phyloP scores from a whole-genome alignment of 768 basidiomycete genomes.

The Macrolepiota dolichaula region DNA sequence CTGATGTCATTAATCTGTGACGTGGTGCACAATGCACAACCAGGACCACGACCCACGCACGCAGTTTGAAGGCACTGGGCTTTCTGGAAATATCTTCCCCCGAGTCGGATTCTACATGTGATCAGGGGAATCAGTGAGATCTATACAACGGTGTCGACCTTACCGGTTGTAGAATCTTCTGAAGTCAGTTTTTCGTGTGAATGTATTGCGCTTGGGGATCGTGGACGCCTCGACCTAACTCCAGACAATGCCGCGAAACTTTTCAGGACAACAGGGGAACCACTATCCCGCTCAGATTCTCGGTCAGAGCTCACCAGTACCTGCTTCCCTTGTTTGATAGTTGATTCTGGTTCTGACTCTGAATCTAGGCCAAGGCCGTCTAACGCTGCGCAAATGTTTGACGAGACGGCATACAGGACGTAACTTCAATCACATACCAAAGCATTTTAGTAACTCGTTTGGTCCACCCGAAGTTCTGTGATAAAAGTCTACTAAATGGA shows the following conservation, averaged over 20 bases:
- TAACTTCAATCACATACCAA: conserved; percentile 1
- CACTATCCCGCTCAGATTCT: not conserved
- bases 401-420: not conserved
- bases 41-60: not conserved
- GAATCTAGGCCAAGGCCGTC: not conserved
- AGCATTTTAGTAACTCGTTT: conserved; percentile 3
- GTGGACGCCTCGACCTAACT: not conserved
- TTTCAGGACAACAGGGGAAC: conserved; percentile 1
- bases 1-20: conserved; percentile 5
- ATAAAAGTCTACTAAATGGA: not conserved
- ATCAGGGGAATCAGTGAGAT: not conserved
- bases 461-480: not conserved
- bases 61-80: not conserved
- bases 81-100: conserved; percentile 7
- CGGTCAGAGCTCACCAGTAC: not conserved
- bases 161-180: conserved; percentile 5
- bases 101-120: conserved; percentile 11
- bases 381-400: not conserved
- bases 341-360: conserved; percentile 3
- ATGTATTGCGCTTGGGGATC: not conserved
- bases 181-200: not conserved
- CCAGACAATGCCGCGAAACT: not conserved
- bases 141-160: not conserved
- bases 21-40: not conserved
- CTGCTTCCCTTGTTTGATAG: not conserved